A percentile compares a stretch with the other conserved stretches of the same genome.
These are phyloP conservation scores for Rosa multiflora DNA, from an alignment of 306 rosid genomes.

Conservation along the genomic window DNA sequence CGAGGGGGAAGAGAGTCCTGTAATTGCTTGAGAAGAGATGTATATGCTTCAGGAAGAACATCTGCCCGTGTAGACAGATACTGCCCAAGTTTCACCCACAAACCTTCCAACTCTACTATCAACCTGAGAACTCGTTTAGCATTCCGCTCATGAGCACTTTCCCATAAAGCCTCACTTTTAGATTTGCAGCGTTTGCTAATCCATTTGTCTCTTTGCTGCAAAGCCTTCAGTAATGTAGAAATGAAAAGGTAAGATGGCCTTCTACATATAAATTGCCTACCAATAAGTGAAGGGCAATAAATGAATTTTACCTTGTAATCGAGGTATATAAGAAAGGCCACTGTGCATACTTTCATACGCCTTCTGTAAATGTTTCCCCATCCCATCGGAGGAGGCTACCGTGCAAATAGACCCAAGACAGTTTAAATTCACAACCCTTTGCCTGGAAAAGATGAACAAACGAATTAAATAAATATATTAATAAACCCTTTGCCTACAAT, in stretches of 20 bases:
- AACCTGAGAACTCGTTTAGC: constrained; percentile 76
- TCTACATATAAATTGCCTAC: not conserved
- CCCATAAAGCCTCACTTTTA: constrained; percentile 66
- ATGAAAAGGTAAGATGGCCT: constrained; percentile 11
- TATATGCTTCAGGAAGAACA: constrained; percentile 91
- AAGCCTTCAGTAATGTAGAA: constrained; percentile 44
- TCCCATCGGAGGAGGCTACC: constrained; percentile 31
- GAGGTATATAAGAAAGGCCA: constrained; percentile 47
- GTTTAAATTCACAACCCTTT: constrained; percentile 6
- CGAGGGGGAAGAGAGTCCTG: constrained; percentile 99
- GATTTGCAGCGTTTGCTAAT: constrained; percentile 33
- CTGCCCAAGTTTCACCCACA: constrained; percentile 99
- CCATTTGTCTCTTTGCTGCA: constrained; percentile 92
- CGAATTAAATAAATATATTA: no score
- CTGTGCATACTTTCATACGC: constrained; percentile 46
- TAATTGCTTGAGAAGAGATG: constrained; percentile 71
- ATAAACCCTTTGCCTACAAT: not conserved
- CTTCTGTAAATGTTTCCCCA: constrained; percentile 51
- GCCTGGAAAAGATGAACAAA: constrained; percentile 4
- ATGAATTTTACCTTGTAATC: constrained; percentile 52
- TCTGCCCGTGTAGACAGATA: constrained; percentile 96
- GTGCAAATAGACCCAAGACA: not conserved
- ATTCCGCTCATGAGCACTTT: constrained; percentile 86
- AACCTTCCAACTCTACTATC: constrained; percentile 87
- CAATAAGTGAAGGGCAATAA: not conserved